Evolutionary conservation across 2,329 filamentous ascomycete species (phyloP).

Genomic region (Penicillium hordei): DNA sequence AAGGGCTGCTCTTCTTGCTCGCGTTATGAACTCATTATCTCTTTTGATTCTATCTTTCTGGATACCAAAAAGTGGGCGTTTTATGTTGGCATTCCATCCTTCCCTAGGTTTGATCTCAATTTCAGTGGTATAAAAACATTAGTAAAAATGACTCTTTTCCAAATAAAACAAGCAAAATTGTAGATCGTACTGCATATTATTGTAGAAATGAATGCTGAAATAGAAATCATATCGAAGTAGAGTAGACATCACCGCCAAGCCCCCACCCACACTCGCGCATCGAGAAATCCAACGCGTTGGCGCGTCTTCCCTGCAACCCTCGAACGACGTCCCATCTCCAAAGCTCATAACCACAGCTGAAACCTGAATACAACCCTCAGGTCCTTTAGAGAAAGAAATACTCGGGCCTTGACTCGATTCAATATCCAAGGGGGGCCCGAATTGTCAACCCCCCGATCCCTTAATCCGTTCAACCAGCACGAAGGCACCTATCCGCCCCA

Average conservation of each 20-base stretch:
- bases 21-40: conserved; percentile 26
- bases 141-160: background rate
- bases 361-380: background rate
- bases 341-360: background rate
- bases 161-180: background rate
- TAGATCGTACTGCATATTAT: background rate
- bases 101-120: conserved; percentile 20
- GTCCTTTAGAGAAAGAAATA: background rate
- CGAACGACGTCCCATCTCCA: background rate
- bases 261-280: conserved; percentile 10
- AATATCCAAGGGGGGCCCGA: background rate
- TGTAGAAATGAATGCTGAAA: background rate
- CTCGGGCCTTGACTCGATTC: background rate
- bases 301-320: conserved; percentile 18
- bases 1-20: conserved; percentile 21
- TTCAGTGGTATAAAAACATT: conserved; percentile 7
- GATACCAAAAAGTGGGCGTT: conserved; percentile 38
- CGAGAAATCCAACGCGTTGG: conserved; percentile 18
- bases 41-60: conserved; percentile 26
- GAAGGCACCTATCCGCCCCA: background rate
- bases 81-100: conserved; percentile 23
- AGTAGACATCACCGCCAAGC: conserved; percentile 11
- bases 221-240: background rate
- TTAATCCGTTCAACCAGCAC: background rate
- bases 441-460: conserved; percentile 1